These are phyloP conservation scores for Voacanga thouarsii DNA, from an alignment of 257 asterid species.

Conservation along the genomic window DNA sequence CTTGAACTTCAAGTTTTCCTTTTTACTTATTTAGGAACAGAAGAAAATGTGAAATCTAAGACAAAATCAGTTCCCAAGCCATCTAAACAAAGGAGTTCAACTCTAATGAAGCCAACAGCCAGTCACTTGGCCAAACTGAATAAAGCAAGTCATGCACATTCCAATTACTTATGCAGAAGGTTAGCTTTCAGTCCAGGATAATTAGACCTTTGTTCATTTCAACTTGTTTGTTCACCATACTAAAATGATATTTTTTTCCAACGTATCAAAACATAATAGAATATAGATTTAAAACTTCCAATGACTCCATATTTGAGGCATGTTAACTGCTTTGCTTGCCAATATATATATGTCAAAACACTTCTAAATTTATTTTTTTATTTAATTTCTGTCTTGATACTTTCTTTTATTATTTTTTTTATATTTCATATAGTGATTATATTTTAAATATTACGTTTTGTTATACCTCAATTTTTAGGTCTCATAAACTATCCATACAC, in stretches of 20 bases:
- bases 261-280: neutral
- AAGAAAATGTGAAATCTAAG: slow-evolving; percentile 33
- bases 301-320: neutral
- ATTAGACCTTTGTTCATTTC: neutral
- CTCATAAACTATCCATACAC: slow-evolving; percentile 29
- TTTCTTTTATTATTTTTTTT: neutral
- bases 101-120: slow-evolving; percentile 80
- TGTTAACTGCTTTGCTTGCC: neutral
- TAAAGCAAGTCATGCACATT: slow-evolving; percentile 30
- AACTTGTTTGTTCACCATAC: neutral
- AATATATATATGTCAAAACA: neutral
- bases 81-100: slow-evolving; percentile 45
- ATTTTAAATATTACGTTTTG: slow-evolving; percentile 9
- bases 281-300: neutral
- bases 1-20: neutral
- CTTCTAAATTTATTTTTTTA: neutral
- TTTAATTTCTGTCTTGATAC: neutral
- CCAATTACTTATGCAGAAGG: slow-evolving; percentile 46
- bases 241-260: neutral
- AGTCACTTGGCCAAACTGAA: slow-evolving; percentile 82
- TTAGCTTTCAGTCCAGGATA: slow-evolving; percentile 16
- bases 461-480: slow-evolving; percentile 36
- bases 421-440: neutral
- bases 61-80: slow-evolving; percentile 26
- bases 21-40: slow-evolving; percentile 28